A percentile compares a stretch with the other conserved stretches of the same genome.
Conservation (phyloP, 2,329 filamentous ascomycete species). For the Macrophomina pseudophaseolina region DNA sequence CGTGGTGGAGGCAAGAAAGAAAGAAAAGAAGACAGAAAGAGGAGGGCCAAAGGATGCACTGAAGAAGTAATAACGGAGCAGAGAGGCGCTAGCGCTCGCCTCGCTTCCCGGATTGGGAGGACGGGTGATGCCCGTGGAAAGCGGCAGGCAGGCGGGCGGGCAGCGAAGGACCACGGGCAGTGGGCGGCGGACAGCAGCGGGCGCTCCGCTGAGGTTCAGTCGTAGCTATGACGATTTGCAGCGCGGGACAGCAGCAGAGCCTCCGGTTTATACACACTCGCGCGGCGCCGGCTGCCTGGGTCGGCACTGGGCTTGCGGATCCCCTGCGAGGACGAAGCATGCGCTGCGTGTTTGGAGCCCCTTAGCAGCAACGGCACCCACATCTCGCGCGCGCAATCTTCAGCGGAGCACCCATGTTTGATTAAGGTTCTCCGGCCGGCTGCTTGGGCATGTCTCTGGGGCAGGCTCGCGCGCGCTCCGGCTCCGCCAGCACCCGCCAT, state of each 20-base stretch:
- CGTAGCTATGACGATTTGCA: background rate
- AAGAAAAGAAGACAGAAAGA: background rate
- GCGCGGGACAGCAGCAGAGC: background rate
- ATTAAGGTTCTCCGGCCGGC: constrained; percentile 9
- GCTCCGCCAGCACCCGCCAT: constrained; percentile 1
- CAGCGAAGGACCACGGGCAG: background rate
- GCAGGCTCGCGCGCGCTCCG: constrained; percentile 9
- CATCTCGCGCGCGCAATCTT: background rate
- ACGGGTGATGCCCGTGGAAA: background rate
- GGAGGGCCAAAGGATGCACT: background rate
- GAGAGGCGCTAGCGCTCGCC: constrained; percentile 12
- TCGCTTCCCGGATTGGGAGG: constrained; percentile 6
- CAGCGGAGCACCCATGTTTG: constrained; percentile 10
- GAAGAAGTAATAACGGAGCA: constrained; percentile 1
- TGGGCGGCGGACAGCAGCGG: too few relatives aligned
- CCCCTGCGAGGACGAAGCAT: constrained; percentile 16
- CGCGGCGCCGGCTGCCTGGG: constrained; percentile 11
- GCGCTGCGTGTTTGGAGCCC: constrained; percentile 17
- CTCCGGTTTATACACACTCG: constrained; percentile 13
- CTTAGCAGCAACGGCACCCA: constrained; percentile 1
- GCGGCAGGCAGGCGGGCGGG: background rate
- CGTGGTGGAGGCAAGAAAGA: background rate
- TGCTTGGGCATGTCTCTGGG: constrained; percentile 17
- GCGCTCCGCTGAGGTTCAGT: constrained; percentile 1
- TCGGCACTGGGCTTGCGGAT: constrained; percentile 14